Evolutionary conservation across 306 rosid species (phyloP).

Genomic region (Aeschynomene evenia): DNA sequence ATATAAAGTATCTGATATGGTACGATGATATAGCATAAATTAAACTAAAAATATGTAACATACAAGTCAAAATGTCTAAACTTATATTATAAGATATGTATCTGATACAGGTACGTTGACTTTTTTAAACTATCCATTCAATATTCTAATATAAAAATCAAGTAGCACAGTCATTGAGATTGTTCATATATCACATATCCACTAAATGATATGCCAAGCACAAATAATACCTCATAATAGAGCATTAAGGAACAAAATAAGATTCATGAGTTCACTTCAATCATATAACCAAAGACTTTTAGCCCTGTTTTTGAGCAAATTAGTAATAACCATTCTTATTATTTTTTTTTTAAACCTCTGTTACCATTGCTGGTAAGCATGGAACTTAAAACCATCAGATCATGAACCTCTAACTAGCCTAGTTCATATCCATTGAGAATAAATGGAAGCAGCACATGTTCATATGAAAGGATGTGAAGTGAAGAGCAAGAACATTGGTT

Average conservation of each 20-base stretch:
- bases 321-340: neutral
- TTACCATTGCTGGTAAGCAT: neutral
- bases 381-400: neutral
- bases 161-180: neutral
- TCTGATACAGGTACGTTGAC: too few species aligned
- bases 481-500: neutral
- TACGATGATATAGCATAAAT: too few species aligned
- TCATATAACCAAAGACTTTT: neutral
- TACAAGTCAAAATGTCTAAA: too few species aligned
- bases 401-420: constrained; percentile 1
- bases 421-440: neutral
- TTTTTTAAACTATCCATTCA: too few species aligned
- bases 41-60: too few species aligned
- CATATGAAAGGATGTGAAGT: neutral
- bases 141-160: neutral
- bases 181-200: too few species aligned
- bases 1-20: too few species aligned
- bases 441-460: neutral
- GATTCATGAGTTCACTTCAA: neutral
- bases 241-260: neutral
- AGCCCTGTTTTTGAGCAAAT: neutral
- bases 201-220: too few species aligned
- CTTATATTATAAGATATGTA: too few species aligned
- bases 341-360: neutral
- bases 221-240: neutral